Base-by-base conservation (phyloP, 129 eudicot species). In the Logfia minima region DNA sequence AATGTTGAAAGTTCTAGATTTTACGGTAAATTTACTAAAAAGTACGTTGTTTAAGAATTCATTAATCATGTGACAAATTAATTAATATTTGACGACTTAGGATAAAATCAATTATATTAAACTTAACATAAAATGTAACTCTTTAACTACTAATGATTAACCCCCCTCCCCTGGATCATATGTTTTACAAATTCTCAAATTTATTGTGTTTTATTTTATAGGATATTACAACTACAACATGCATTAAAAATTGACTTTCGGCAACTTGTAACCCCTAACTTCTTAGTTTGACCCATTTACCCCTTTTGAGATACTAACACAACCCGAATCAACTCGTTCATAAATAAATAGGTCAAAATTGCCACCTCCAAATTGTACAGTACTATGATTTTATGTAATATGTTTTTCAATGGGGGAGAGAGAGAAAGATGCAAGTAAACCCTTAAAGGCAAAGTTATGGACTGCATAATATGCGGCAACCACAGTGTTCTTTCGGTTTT, bases 361-460 rank as follows among this genome's bases (percentile, higher is more conserved):
- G 13, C 28, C 63, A 58, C 62, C 24, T 56, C 24, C 19, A 5
- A 43, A 11, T 56, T 19, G 62, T 56, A 56, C n/a, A 26, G 11
- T 56, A 8, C 26, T 14, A 1, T 8, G 22, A 55, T 55, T 13
- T 23, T 55, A 18, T 17, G 60, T 9, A 1, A 7, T 26, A 11
- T 10, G 6, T 6, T n/a, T 61, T 61, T 10, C 66, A 61, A 61
- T 61, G 39, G 8, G 29, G 8, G 74, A 70, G 75, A 70, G 61
- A 24, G 37, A 70, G n/a, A 48, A 4, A 48, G 55, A 58, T 16
- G 64, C 65, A 18, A 71, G 66, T 32, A 55, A 73, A 34, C 67
- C 34, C n/a, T 51, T 51, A 26, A 51, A 55, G 43, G 56, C 22
- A 22, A 59, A 74, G 18, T 16, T 56, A 58, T 17, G 64, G 62